Evolutionary conservation across 2,329 filamentous ascomycete genomes (phyloP), one percentile per base, ranked within the genome.

Genomic region (Madurella mycetomatis): DNA sequence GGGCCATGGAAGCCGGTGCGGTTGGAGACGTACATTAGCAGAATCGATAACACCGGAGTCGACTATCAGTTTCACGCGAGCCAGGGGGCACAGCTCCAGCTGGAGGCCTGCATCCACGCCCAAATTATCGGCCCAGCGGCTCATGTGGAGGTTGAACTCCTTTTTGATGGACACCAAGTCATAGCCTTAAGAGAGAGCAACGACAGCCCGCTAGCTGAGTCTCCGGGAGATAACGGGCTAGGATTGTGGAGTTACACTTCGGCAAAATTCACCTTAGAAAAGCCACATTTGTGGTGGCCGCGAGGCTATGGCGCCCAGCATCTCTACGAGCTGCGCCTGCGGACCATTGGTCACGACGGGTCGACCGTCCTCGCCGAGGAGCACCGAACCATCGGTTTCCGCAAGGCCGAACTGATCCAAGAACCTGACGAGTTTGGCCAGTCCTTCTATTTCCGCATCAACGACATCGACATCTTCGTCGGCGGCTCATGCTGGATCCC

Each of bases 1-100:
- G 84, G 84, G 0, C 81, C 83, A 2, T 91, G 87, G 86, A 80
- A 80, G 57, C 79, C 83, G 2, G 76, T 90, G 1, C 76, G 76
- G 12, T 67, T 91, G 1, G 86, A 92, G 66, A 76, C 78, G 0
- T 90, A 86, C 56, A 67, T 72, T 41, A 74, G 76, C 9, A 74
- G 80, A 15, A 69, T 91, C 5, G 73, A 79, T 0, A 82, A 89
- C 60, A 69, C 90, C 3, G 78, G 77, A 58, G 67, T 73, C 1
- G 62, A 74, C 32, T 68, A 65, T 52, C 39, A 52, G 25, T 18
- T 60, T 17, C 30, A 41, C 13, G 25, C 41, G 25, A 41, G 3
- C 4, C 37, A 15, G 2, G 47, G 40, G 13, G 30, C 18, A 15
- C 19, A 16, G 5, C 7, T 49, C 7, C 11, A 32, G 8, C 41